Evolutionary conservation across 305 asterid species (phyloP).

Genomic region (Andrographis paniculata): DNA sequence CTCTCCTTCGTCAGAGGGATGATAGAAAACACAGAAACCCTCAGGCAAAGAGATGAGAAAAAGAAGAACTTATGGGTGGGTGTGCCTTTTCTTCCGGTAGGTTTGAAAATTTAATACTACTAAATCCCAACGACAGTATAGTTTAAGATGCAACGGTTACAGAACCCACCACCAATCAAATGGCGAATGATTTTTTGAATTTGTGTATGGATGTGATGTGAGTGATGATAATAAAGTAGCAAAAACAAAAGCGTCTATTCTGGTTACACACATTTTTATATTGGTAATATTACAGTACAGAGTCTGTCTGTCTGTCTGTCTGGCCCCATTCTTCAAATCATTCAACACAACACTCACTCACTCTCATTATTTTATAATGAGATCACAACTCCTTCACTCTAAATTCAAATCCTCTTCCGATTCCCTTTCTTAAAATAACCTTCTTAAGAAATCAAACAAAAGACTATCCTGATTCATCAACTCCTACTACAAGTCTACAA

Average conservation of each 20-base stretch:
- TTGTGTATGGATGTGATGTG: not conserved
- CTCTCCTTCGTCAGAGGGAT: no score
- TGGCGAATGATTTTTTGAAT: conserved; percentile 23
- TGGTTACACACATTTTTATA: conserved; percentile 9
- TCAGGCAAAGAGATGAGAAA: no score
- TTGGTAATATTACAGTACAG: conserved; percentile 1
- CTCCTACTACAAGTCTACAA: no score
- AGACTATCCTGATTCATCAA: conserved; percentile 30
- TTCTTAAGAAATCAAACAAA: conserved; percentile 40
- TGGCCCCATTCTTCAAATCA: conserved; percentile 8
- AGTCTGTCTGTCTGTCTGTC: conserved; percentile 20
- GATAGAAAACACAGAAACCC: no score
- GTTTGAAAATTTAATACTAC: no score
- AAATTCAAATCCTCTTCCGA: conserved; percentile 25
- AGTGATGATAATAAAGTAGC: conserved; percentile 1
- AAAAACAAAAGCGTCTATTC: conserved; percentile 15
- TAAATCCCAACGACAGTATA: no score
- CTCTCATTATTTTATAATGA: no score
- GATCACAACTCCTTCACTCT: conserved; percentile 19
- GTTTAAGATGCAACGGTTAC: no score
- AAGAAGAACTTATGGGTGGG: no score
- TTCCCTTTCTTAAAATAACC: conserved; percentile 13
- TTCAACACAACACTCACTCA: conserved; percentile 11
- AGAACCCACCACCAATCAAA: conserved; percentile 20
- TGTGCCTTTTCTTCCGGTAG: no score